Evolutionary conservation across 352 stramenopile genomes (phyloP).

Genomic region (Aphanomyces stellatus): DNA sequence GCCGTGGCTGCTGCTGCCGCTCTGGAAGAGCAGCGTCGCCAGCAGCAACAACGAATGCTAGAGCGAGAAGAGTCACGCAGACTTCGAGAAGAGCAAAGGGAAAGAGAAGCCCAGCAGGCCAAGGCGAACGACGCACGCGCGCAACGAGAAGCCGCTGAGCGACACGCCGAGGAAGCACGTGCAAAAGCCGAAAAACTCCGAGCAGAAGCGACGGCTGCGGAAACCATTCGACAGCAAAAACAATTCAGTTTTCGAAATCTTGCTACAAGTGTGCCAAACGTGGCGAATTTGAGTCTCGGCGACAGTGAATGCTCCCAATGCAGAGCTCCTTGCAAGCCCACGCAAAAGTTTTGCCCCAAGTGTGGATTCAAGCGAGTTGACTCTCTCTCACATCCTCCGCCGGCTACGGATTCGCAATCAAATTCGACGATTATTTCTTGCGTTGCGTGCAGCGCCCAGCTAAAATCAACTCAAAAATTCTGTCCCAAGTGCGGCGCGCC

Average conservation of each 20-base stretch:
- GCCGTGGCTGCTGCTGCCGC: conserved; percentile 23
- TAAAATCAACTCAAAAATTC: conserved; percentile 14
- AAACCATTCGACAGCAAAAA: conserved; percentile 1
- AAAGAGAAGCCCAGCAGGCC: not conserved
- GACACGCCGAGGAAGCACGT: conserved; percentile 41
- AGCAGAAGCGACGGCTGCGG: conserved; percentile 30
- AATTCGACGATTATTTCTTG: conserved; percentile 16
- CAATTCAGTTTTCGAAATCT: not conserved
- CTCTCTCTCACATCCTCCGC: no score
- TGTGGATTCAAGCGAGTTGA: conserved; percentile 35
- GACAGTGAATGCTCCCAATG: conserved; percentile 1
- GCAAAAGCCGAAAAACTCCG: conserved; percentile 52
- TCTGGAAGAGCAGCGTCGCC: conserved; percentile 7
- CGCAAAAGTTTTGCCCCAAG: conserved; percentile 76
- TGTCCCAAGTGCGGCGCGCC: conserved; percentile 17
- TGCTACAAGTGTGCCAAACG: not conserved
- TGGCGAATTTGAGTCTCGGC: not conserved
- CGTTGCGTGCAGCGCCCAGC: not conserved
- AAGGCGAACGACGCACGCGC: conserved; percentile 22
- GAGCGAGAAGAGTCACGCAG: conserved; percentile 15
- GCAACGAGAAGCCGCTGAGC: conserved; percentile 44
- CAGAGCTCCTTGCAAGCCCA: conserved; percentile 17
- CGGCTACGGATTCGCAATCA: no score
- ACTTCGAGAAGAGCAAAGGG: conserved; percentile 8
- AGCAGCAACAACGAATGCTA: conserved; percentile 2